Evolutionary conservation across 257 asterid genomes (phyloP), one percentile per base, ranked within the genome.

Genomic region (Ajuga chamaepitys): DNA sequence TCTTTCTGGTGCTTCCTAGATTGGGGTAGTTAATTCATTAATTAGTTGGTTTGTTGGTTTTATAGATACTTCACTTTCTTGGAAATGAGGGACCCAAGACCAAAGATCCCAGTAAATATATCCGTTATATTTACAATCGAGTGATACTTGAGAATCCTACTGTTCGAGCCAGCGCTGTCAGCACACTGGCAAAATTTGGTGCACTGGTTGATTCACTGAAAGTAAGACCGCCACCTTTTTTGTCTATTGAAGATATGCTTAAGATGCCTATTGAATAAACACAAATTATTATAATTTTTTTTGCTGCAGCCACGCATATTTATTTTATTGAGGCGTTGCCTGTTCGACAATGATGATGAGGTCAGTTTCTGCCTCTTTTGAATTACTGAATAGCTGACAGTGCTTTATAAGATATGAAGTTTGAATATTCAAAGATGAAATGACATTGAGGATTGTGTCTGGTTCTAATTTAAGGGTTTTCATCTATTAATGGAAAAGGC

Each of bases 31-130:
- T 41, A n/a, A 34, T 25, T 54, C 59, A 47, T 42, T 58, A 32
- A 56, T 61, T 47, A 25, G 58, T 58, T 59, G 20, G 63, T 67
- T 64, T 38, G 51, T 37, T 54, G 26, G 9, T 32, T 45, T 60
- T 66, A 35, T 64, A 91, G 98, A 88, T 91, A 67, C 91, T 91
- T 54, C 95, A 91, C 80, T 91, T 91, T 80, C 95, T 91, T 80
- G 98, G 96, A 70, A 88, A 84, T 75, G 95, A 91, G 80, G 98
- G 98, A 50, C 98, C 98, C 48, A 88, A 91, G 83, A 91, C 98
- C 40, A 71, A 94, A 16, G 98, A 91, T 67, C 98, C 98, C 0
- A 86, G 96, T 80, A 91, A 91, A 74, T 91, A 88, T 74, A 88
- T 91, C 32, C 84, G 96, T 30, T 88, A 91, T 76, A 91, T 91